Percentiles rank a stretch among this genome's conserved stretches.
Evolutionary conservation across 78 protist species (phyloP).

Genomic region (Chrysochromulina parva): DNA sequence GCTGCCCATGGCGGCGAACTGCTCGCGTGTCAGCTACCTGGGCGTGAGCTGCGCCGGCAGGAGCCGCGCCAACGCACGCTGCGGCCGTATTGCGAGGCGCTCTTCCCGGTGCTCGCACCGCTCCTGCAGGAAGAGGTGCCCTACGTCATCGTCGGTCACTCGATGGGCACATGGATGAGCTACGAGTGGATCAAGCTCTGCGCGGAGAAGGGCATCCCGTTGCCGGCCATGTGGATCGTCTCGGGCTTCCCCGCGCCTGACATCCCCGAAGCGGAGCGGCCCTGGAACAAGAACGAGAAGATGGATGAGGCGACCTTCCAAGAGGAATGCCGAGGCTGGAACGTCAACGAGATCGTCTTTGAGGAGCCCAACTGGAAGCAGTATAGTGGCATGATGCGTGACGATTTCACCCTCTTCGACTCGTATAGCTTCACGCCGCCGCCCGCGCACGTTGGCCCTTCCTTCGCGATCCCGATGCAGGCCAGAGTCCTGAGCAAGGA

Average conservation of each 20-base stretch:
- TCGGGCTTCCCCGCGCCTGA: not conserved
- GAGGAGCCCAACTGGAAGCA: not conserved
- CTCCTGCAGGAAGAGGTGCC: not conserved
- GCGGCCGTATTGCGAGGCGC: not conserved
- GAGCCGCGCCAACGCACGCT: not conserved
- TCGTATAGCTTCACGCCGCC: not conserved
- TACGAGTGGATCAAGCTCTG: not conserved
- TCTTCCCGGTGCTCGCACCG: slow-evolving; percentile 4
- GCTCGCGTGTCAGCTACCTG: not conserved
- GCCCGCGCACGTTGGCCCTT: not conserved
- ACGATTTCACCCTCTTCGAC: slow-evolving; percentile 24
- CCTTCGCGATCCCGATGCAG: not conserved
- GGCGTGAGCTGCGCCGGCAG: not conserved
- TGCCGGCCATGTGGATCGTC: not conserved
- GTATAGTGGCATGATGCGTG: not conserved
- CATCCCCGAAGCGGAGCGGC: not conserved
- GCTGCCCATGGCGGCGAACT: not conserved
- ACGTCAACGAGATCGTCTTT: not conserved
- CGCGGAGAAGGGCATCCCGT: not conserved
- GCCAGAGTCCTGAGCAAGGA: not conserved
- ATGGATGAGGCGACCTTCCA: slow-evolving; percentile 5
- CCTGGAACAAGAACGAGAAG: not conserved
- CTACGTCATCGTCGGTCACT: not conserved
- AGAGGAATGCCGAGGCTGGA: not conserved
- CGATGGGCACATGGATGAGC: slow-evolving; percentile 6